A percentile compares a stretch with the other conserved stretches of the same genome.
These are phyloP conservation scores for Colletotrichum viniferum DNA, from an alignment of 2,329 filamentous ascomycete genomes.

Conservation along the genomic window DNA sequence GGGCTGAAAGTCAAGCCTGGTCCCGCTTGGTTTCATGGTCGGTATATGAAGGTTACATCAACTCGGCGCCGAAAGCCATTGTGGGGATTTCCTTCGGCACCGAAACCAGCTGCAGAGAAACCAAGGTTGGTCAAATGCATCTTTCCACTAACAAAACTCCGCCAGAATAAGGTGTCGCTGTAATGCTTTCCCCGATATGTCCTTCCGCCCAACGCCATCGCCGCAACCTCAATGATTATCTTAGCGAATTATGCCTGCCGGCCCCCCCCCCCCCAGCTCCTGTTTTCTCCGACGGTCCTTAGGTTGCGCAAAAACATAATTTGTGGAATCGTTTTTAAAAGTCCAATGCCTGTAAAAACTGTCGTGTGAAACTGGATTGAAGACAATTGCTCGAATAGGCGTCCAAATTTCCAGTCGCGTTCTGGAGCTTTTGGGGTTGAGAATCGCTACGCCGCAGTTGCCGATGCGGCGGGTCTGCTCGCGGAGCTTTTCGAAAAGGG, in stretches of 20 bases:
- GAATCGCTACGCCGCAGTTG: neutral
- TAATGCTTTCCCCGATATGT: neutral
- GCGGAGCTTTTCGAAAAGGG: neutral
- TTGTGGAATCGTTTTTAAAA: neutral
- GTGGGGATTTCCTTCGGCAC: neutral
- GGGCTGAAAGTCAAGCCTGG: neutral
- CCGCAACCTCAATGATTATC: neutral
- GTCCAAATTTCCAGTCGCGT: neutral
- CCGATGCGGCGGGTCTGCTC: neutral
- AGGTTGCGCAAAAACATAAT: neutral
- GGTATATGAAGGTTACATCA: neutral
- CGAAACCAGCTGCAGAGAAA: neutral
- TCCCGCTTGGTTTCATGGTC: neutral
- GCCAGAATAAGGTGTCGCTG: neutral
- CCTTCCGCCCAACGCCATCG: neutral
- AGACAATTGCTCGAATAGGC: neutral
- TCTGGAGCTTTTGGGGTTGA: neutral
- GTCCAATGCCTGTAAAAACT: neutral
- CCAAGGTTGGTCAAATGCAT: neutral
- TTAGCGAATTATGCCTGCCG: neutral
- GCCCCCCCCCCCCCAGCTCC: neutral
- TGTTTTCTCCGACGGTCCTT: neutral
- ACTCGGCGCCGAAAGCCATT: neutral
- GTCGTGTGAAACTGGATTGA: neutral
- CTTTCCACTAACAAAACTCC: neutral